Conservation (phyloP, 1,139 yeast species). For the Candida tropicalis region DNA sequence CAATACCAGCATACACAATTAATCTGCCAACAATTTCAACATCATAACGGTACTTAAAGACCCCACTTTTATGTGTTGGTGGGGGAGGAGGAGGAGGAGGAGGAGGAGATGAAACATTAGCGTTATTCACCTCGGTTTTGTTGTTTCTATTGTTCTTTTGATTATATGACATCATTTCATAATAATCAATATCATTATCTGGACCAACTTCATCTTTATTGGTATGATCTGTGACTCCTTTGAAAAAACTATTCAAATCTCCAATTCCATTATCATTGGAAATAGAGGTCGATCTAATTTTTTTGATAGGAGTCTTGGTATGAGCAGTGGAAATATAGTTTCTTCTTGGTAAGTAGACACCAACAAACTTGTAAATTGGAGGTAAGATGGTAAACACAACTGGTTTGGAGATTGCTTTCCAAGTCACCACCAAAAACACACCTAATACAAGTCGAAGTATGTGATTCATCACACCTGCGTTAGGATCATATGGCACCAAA, state of each 20-base stretch:
- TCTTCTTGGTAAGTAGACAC: slow-evolving; percentile 45
- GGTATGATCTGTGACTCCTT: slow-evolving; percentile 30
- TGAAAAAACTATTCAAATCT: slow-evolving; percentile 37
- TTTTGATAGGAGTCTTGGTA: slow-evolving; percentile 34
- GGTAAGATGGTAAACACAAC: slow-evolving; percentile 52
- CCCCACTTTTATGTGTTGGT: slow-evolving; percentile 34
- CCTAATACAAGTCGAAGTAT: slow-evolving; percentile 58
- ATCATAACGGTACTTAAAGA: slow-evolving; percentile 60
- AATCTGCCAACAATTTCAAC: slow-evolving; percentile 74
- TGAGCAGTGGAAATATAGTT: slow-evolving; percentile 44
- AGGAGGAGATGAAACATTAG: background rate
- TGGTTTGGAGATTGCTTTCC: slow-evolving; percentile 74
- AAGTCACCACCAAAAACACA: slow-evolving; percentile 56
- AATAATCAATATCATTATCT: slow-evolving; percentile 43
- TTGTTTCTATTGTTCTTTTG: slow-evolving; percentile 16
- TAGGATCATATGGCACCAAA: slow-evolving; percentile 41
- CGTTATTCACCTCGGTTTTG: slow-evolving; percentile 3
- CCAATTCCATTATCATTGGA: slow-evolving; percentile 42
- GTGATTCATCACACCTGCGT: slow-evolving; percentile 44
- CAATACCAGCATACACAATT: slow-evolving; percentile 74
- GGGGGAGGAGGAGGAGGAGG: slow-evolving; percentile 5
- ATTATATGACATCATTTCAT: slow-evolving; percentile 42
- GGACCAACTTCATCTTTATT: slow-evolving; percentile 39
- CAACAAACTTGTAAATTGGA: slow-evolving; percentile 48
- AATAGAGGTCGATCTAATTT: slow-evolving; percentile 43